These are phyloP conservation scores for Colletotrichum scovillei DNA, from an alignment of 2,329 filamentous ascomycete genomes.

Conservation along the genomic window DNA sequence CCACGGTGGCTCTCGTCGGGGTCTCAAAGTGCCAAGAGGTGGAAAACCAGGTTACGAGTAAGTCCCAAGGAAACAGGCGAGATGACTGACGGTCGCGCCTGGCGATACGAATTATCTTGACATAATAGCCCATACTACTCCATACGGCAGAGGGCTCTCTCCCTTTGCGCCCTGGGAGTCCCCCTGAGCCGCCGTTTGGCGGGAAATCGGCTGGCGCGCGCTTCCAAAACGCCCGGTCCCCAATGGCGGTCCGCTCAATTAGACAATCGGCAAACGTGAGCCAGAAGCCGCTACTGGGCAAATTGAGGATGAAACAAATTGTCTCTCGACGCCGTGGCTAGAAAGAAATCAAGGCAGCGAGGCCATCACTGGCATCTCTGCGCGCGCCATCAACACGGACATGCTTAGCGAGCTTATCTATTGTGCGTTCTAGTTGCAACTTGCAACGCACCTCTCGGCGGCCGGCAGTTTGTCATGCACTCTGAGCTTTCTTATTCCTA, in stretches of 20 bases:
- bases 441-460: conserved; percentile 1
- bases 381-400: neutral
- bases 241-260: conserved; percentile 4
- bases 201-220: conserved; percentile 24
- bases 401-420: neutral
- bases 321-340: neutral
- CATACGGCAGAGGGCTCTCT: neutral
- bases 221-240: conserved; percentile 23
- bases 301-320: conserved; percentile 20
- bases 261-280: conserved; percentile 13
- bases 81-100: neutral
- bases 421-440: neutral
- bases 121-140: neutral
- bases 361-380: conserved; percentile 4
- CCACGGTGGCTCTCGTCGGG: conserved; percentile 5
- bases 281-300: neutral
- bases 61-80: conserved; percentile 3
- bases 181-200: conserved; percentile 3
- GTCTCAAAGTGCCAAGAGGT: conserved; percentile 9
- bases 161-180: neutral
- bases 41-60: conserved; percentile 14
- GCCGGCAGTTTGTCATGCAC: conserved; percentile 19
- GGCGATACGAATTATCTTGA: neutral
- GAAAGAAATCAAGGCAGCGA: neutral
- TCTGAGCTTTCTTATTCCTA: conserved; percentile 26